Evolutionary conservation across 192 early-diverging fungal species (phyloP).

Genomic region (Dissophora ornata): DNA sequence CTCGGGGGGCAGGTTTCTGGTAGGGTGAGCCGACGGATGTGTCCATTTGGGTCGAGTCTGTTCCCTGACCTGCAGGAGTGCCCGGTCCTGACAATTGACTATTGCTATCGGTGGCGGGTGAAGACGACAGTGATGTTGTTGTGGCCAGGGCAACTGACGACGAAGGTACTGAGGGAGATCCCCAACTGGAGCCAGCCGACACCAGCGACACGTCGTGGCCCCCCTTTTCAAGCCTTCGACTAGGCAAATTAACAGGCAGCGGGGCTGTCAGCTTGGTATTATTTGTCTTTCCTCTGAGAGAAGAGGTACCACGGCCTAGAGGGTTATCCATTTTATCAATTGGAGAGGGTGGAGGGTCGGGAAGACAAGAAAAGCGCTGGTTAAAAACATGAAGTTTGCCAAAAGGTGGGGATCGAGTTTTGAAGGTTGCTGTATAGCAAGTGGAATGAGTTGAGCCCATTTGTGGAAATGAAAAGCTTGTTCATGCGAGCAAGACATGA

Average conservation of each 20-base stretch:
- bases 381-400: too few species aligned
- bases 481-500: too few species aligned
- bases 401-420: too few species aligned
- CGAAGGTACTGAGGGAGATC: conserved; percentile 17
- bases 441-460: too few species aligned
- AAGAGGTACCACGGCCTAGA: conserved; percentile 14
- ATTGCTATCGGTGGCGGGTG: not conserved
- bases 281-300: conserved; percentile 25
- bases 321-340: too few species aligned
- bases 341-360: not conserved
- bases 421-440: too few species aligned
- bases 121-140: conserved; percentile 7
- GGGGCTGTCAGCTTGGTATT: conserved; percentile 39
- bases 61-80: conserved; percentile 12
- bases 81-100: conserved; percentile 5
- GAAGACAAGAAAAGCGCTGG: too few species aligned
- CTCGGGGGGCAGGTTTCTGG: conserved; percentile 30
- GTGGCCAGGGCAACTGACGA: conserved; percentile 22
- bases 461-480: too few species aligned
- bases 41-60: conserved; percentile 30
- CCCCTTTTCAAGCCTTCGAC: conserved; percentile 32
- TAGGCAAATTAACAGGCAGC: conserved; percentile 46
- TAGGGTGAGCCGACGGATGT: conserved; percentile 18
- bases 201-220: conserved; percentile 30
- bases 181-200: conserved; percentile 38